Evolutionary conservation across 2,329 filamentous ascomycete species (phyloP).

Genomic region (Aspergillus vadensis): DNA sequence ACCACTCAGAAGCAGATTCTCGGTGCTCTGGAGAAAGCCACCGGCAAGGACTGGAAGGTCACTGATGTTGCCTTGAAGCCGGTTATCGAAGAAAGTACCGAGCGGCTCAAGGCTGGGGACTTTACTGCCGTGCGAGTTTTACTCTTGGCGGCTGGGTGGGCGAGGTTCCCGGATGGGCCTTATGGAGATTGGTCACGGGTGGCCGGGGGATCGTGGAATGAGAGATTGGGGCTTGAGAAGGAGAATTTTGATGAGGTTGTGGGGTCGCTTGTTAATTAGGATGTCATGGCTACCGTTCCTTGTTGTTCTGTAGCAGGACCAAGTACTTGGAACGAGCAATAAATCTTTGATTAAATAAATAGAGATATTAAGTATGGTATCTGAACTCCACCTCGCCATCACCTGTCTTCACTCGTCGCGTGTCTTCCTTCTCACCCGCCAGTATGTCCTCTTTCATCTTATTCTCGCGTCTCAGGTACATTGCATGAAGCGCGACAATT

Average conservation of each 20-base stretch:
- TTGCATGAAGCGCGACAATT: slow-evolving; percentile 43
- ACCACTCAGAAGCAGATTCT: background rate
- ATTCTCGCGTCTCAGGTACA: slow-evolving; percentile 50
- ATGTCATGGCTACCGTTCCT: background rate
- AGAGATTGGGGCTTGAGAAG: background rate
- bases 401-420: slow-evolving; percentile 49
- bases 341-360: too few relatives aligned
- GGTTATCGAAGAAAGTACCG: background rate
- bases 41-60: background rate
- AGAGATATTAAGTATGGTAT: slow-evolving; percentile 42
- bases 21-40: background rate
- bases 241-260: background rate
- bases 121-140: background rate
- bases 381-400: slow-evolving; percentile 53
- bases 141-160: background rate
- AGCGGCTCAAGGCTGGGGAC: background rate
- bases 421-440: slow-evolving; percentile 46
- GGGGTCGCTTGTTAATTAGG: background rate
- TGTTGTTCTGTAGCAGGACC: too few relatives aligned
- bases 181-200: background rate
- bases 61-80: background rate
- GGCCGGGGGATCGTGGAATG: background rate
- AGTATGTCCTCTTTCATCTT: slow-evolving; percentile 42
- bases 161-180: background rate
- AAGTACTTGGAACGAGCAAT: too few relatives aligned